Conservation (phyloP, 371 early-diverging fungal genomes). For the Mortierella polycephala region DNA sequence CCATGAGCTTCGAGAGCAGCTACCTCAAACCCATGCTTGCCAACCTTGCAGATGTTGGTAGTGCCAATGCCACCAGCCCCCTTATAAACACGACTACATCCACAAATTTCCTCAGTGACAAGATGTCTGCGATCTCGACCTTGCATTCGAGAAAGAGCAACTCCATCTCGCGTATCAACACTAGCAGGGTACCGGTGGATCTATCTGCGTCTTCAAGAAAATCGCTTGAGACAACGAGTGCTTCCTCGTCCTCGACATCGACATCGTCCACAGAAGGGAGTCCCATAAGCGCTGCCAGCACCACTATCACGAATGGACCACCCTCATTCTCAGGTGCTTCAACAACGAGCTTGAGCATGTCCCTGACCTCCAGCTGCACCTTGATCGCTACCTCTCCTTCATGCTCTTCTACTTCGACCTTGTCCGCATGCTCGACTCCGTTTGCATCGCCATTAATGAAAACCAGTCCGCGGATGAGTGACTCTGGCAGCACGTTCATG, state of each 20-base stretch:
- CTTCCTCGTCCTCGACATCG: slow-evolving; percentile 7
- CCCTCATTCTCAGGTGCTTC: too few relatives aligned
- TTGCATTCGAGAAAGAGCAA: slow-evolving; percentile 8
- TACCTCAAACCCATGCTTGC: background rate
- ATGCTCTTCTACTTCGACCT: background rate
- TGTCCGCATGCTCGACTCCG: slow-evolving; percentile 14
- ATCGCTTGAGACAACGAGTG: background rate
- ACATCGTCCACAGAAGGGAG: too few relatives aligned
- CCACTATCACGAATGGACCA: too few relatives aligned
- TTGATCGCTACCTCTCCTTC: background rate
- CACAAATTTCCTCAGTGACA: background rate
- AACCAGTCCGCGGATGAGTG: slow-evolving; percentile 1
- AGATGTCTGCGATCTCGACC: background rate
- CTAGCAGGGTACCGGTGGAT: background rate
- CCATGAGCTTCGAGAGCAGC: slow-evolving; percentile 43
- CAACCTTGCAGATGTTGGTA: background rate
- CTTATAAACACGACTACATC: background rate
- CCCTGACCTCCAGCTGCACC: too few relatives aligned
- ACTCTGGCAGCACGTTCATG: too few relatives aligned
- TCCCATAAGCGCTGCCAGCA: too few relatives aligned
- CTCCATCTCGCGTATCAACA: slow-evolving; percentile 7
- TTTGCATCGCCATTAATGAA: slow-evolving; percentile 18
- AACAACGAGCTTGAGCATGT: too few relatives aligned
- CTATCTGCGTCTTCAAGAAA: background rate
- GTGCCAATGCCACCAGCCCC: background rate